Conservation (phyloP, 1,284 basidiomycete genomes). For the Malassezia sympodialis region DNA sequence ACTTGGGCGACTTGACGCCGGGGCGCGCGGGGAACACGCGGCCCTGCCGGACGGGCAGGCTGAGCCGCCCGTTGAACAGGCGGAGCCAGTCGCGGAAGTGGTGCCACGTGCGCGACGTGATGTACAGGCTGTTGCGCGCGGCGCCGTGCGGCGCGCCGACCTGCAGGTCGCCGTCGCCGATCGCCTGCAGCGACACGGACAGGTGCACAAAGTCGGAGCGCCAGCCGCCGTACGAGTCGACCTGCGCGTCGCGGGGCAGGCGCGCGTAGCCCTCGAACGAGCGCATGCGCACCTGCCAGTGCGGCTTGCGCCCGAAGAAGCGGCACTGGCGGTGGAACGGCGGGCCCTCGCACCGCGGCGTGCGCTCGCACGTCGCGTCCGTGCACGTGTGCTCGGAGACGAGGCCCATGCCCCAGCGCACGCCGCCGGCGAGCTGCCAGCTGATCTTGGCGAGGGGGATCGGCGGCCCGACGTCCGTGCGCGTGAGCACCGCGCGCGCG, state of each 20-base stretch:
- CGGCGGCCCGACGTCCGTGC: background rate
- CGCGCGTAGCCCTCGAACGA: slow-evolving; percentile 51
- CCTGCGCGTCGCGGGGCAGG: slow-evolving; percentile 29
- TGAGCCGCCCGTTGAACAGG: slow-evolving; percentile 69
- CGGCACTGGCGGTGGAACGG: slow-evolving; percentile 71
- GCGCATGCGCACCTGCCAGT: slow-evolving; percentile 66
- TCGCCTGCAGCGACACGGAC: slow-evolving; percentile 70
- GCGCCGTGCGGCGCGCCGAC: background rate
- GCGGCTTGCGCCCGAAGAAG: slow-evolving; percentile 69
- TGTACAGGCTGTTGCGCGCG: slow-evolving; percentile 65
- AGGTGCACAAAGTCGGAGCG: slow-evolving; percentile 90
- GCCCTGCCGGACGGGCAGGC: slow-evolving; percentile 78
- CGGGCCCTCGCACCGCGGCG: slow-evolving; percentile 53
- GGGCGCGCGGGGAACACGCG: slow-evolving; percentile 60
- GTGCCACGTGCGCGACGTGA: slow-evolving; percentile 73
- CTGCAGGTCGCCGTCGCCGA: slow-evolving; percentile 24
- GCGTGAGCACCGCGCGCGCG: background rate
- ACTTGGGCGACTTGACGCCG: slow-evolving; percentile 68
- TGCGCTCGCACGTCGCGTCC: slow-evolving; percentile 55
- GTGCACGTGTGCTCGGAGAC: slow-evolving; percentile 75
- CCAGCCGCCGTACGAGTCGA: slow-evolving; percentile 77
- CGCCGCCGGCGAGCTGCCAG: slow-evolving; percentile 67
- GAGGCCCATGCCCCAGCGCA: slow-evolving; percentile 82
- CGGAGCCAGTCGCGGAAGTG: slow-evolving; percentile 89
- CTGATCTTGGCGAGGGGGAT: slow-evolving; percentile 34